These are phyloP conservation scores for Spergularia bocconei DNA, from an alignment of 148 eudicot species.

Conservation along the genomic window DNA sequence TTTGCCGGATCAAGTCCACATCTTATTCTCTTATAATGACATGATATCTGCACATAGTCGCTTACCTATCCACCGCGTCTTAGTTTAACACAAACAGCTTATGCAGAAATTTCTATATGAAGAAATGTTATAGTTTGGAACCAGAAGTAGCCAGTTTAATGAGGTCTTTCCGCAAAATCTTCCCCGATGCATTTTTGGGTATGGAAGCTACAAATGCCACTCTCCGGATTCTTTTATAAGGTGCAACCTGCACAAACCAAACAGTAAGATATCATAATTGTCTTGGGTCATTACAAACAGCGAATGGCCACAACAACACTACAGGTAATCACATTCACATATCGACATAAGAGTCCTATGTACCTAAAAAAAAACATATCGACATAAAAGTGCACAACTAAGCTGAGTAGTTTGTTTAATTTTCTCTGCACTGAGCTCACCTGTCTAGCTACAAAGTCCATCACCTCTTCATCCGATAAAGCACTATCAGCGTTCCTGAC, in stretches of 20 bases:
- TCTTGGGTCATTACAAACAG: neutral
- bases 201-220: conserved; percentile 71
- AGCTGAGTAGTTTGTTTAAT: neutral
- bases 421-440: conserved; percentile 29
- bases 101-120: neutral
- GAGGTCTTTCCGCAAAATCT: conserved; percentile 86
- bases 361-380: too few species aligned
- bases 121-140: conserved; percentile 33
- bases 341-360: too few species aligned
- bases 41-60: neutral
- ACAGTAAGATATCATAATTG: neutral
- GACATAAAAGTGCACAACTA: neutral
- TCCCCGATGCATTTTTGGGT: conserved; percentile 93
- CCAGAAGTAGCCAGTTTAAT: conserved; percentile 65
- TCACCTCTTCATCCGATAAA: conserved; percentile 54
- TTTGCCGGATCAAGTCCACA: neutral
- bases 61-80: too few species aligned
- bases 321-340: too few species aligned
- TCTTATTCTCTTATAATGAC: neutral
- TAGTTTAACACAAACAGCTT: neutral
- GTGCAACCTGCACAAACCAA: conserved; percentile 67
- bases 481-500: conserved; percentile 60
- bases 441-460: conserved; percentile 82
- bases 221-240: conserved; percentile 76
- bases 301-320: too few species aligned